Evolutionary conservation across 257 asterid genomes (phyloP), one percentile per base, ranked within the genome.

Genomic region (Solanum bukasovii): DNA sequence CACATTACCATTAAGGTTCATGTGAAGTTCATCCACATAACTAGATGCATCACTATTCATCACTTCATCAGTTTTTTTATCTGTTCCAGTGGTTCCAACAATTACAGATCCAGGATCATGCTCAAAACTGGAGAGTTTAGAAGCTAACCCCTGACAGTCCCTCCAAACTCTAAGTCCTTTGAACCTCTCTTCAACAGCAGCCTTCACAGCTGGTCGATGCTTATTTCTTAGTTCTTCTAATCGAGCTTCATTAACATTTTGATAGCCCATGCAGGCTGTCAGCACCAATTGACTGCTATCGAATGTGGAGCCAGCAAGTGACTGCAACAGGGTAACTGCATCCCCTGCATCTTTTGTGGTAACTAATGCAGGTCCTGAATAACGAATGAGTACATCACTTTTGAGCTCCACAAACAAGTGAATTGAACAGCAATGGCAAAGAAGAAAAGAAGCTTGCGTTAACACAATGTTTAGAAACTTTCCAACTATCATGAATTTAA

Each of bases 281-380:
- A 95, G 91, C 89, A 96, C 99, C 87, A 96, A 94, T 91, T 95
- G 99, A 92, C 99, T 96, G 92, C 99, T 96, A 89, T 96, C 99
- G 74, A 96, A 96, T 86, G 99, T 95, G 67, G 99, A 96, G 65
- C 98, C 98, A 40, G 98, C 98, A 74, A 96, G 91, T 65, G 99
- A 95, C 86, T 96, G 99, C 87, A 96, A 92, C 87, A 96, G 94
- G 42, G 98, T 93, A 88, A 96, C 92, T 72, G 98, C 99, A 90
- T 95, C 98, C 88, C 99, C 99, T 83, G 99, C 99, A 90, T 96
- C 99, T 92, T 94, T 95, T 56, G 99, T 91, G 37, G 98, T 96
- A 91, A 95, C 98, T 90, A 96, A 92, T 89, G 98, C 99, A 90
- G 98, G 98, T 89, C 98, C 99, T 96, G 90, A 90, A 89, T 89